Evolutionary conservation across 169 alveolate genomes (phyloP).

Genomic region (Cystoisospora suis): DNA sequence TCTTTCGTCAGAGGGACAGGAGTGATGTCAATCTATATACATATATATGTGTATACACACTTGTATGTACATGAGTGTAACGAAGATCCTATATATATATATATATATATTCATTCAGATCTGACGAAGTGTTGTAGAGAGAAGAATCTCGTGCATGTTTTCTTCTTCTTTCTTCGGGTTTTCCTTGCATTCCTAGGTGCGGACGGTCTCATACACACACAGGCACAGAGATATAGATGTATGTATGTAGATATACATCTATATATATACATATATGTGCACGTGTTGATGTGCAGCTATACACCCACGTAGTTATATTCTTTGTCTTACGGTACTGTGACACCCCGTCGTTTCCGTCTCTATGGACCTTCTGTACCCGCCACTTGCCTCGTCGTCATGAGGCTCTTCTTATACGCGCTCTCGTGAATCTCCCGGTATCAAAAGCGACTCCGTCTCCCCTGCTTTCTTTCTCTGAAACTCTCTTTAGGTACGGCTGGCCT

Average conservation of each 20-base stretch:
- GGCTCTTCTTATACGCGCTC: too few species aligned
- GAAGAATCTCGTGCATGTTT: too few species aligned
- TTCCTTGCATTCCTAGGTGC: conserved; percentile 59
- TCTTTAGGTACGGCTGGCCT: conserved; percentile 70
- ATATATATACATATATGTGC: neutral
- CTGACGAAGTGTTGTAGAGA: too few species aligned
- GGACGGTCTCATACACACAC: too few species aligned
- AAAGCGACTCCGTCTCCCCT: too few species aligned
- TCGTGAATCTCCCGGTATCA: too few species aligned
- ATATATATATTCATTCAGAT: neutral
- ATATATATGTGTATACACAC: neutral
- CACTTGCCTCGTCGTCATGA: too few species aligned
- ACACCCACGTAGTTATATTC: neutral
- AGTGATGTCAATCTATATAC: neutral
- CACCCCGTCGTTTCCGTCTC: neutral
- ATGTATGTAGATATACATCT: neutral
- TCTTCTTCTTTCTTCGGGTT: conserved; percentile 32
- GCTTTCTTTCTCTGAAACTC: neutral
- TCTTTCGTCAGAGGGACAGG: neutral
- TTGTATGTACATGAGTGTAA: neutral
- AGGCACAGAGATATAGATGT: too few species aligned
- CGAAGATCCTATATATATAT: neutral
- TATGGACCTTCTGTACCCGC: neutral
- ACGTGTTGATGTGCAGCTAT: neutral
- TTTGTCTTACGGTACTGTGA: neutral